These are phyloP conservation scores for Amanita pallidorosea DNA, from an alignment of 768 basidiomycete species.

Conservation along the genomic window DNA sequence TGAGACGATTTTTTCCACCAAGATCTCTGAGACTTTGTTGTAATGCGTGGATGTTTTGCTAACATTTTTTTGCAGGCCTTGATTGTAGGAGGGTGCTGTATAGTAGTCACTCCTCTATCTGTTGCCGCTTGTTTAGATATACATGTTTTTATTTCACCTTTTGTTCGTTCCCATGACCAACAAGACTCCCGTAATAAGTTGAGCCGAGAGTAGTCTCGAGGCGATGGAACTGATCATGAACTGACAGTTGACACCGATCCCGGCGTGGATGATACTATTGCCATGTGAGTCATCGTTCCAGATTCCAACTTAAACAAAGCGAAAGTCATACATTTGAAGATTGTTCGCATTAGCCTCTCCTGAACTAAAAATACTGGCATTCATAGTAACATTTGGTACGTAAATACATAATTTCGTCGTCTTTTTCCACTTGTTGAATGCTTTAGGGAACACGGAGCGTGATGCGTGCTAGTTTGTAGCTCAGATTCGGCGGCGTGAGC, in stretches of 20 bases:
- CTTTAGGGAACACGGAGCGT: conserved; percentile 60
- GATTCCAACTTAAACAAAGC: neutral
- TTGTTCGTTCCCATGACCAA: conserved; percentile 1
- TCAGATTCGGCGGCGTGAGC: conserved; percentile 7
- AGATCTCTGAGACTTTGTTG: conserved; percentile 52
- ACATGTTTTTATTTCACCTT: neutral
- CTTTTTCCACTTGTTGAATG: neutral
- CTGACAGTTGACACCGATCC: conserved; percentile 73
- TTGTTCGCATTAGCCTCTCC: conserved; percentile 74
- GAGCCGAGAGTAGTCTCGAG: neutral
- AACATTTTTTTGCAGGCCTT: neutral
- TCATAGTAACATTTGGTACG: conserved; percentile 68
- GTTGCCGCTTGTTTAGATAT: neutral
- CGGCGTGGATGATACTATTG: conserved; percentile 74
- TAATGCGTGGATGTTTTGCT: neutral
- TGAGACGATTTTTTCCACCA: conserved; percentile 71
- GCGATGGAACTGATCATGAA: neutral
- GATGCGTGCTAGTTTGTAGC: conserved; percentile 46
- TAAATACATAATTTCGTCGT: neutral
- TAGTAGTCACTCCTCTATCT: neutral
- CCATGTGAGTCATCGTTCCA: conserved; percentile 41
- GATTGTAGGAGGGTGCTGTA: too few species aligned
- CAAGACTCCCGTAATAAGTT: conserved; percentile 58
- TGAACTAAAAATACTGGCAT: conserved; percentile 70
- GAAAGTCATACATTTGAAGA: conserved; percentile 22